These are phyloP conservation scores for Allium cepa DNA, from an alignment of 106 monocot species.

Conservation along the genomic window DNA sequence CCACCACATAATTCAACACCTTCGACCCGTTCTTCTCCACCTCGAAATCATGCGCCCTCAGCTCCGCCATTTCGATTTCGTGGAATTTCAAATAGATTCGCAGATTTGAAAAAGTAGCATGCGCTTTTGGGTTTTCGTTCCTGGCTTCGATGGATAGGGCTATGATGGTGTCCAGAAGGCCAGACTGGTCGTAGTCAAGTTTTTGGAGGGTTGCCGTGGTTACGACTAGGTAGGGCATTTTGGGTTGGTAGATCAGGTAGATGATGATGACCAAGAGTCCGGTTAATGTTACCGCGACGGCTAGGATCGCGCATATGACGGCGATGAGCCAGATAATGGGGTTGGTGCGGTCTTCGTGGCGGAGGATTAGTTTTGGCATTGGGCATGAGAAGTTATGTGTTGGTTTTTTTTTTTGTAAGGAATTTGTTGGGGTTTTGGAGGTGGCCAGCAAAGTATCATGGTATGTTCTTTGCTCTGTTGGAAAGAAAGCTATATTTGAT, in stretches of 20 bases:
- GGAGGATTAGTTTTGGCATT: background rate
- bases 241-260: conserved; percentile 67
- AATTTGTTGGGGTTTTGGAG: background rate
- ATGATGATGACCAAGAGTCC: conserved; percentile 45
- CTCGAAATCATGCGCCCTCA: conserved; percentile 34
- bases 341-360: conserved; percentile 21
- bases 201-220: conserved; percentile 31
- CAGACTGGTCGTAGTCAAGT: conserved; percentile 55
- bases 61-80: conserved; percentile 30
- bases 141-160: conserved; percentile 31
- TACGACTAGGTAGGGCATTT: conserved; percentile 45
- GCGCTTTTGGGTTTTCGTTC: conserved; percentile 49
- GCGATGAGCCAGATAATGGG: conserved; percentile 44
- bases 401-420: background rate
- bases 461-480: background rate
- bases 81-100: conserved; percentile 37
- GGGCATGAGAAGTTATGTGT: background rate
- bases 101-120: conserved; percentile 34
- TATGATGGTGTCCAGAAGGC: conserved; percentile 36
- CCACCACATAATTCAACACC: conserved; percentile 39
- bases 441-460: too few species aligned
- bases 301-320: conserved; percentile 50
- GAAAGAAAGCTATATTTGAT: background rate
- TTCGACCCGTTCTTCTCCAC: conserved; percentile 45
- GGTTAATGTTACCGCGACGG: conserved; percentile 45